These are phyloP conservation scores for Colletotrichum agaves DNA, from an alignment of 2,329 filamentous ascomycete species.

Conservation along the genomic window DNA sequence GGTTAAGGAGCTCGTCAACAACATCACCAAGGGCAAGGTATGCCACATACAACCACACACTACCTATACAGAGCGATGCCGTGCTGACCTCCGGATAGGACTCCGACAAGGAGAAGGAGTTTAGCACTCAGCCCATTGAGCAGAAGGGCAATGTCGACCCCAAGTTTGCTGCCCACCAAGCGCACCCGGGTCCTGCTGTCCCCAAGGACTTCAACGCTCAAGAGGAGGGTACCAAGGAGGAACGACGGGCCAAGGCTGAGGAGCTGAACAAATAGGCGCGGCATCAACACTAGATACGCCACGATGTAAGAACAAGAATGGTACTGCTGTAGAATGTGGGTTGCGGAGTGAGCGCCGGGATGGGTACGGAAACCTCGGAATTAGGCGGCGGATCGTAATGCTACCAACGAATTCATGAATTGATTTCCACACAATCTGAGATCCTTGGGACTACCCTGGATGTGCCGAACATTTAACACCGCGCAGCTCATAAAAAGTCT, in stretches of 20 bases:
- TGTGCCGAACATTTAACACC: neutral
- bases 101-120: conserved; percentile 53
- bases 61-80: no score
- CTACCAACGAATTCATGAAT: conserved; percentile 21
- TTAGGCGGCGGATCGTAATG: conserved; percentile 23
- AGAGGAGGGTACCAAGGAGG: conserved; percentile 74
- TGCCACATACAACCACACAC: neutral
- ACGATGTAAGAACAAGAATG: conserved; percentile 28
- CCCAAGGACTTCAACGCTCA: conserved; percentile 63
- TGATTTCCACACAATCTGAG: neutral
- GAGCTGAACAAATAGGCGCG: conserved; percentile 69
- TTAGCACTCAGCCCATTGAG: conserved; percentile 58
- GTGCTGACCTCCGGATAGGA: conserved; percentile 22
- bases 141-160: conserved; percentile 50
- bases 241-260: conserved; percentile 72
- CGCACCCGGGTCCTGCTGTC: conserved; percentile 68
- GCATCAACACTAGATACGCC: neutral
- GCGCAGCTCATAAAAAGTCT: neutral
- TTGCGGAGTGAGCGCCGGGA: neutral
- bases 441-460: neutral
- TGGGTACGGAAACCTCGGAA: neutral
- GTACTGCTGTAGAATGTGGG: conserved; percentile 18
- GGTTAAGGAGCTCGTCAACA: conserved; percentile 39
- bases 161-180: conserved; percentile 63
- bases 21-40: conserved; percentile 37